Conservation (phyloP, 83 land plant genomes). For the Picea abies region DNA sequence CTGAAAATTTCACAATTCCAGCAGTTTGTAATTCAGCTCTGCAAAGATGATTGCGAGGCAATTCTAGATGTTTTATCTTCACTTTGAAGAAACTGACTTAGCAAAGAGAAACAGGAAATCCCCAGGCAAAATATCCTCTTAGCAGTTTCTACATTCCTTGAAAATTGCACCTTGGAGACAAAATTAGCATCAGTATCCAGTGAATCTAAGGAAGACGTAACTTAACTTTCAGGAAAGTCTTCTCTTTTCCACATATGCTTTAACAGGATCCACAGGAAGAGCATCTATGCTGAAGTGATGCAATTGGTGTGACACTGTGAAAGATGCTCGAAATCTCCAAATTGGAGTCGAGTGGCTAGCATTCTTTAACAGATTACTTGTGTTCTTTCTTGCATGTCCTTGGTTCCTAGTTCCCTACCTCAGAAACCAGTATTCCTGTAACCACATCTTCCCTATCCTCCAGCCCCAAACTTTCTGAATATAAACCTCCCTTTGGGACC, state of each 20-base stretch:
- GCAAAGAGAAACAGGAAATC: not conserved
- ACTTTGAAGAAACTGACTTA: not conserved
- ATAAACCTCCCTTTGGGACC: constrained; percentile 11
- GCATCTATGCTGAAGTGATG: not conserved
- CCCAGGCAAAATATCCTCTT: not conserved
- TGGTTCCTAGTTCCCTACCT: constrained; percentile 9
- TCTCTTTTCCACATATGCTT: not conserved
- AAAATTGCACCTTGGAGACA: not conserved
- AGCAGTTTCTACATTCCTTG: not conserved
- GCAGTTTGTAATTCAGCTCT: constrained; percentile 10
- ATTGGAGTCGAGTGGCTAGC: not conserved
- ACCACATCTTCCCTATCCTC: constrained; percentile 6
- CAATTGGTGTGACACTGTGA: not conserved
- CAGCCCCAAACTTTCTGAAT: constrained; percentile 13
- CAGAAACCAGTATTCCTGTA: constrained; percentile 16
- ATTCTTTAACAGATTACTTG: not conserved
- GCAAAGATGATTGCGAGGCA: constrained; percentile 6
- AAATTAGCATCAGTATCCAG: not conserved
- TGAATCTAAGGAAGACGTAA: not conserved
- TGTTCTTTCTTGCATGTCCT: not conserved
- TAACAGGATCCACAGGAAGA: not conserved
- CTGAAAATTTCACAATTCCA: not conserved
- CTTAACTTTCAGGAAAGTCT: not conserved
- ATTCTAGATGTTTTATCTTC: not conserved
- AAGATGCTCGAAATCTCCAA: constrained; percentile 1